phyloP scores from a whole-genome alignment of 139 green algal species.

The Ettlia oleoabundans region DNA sequence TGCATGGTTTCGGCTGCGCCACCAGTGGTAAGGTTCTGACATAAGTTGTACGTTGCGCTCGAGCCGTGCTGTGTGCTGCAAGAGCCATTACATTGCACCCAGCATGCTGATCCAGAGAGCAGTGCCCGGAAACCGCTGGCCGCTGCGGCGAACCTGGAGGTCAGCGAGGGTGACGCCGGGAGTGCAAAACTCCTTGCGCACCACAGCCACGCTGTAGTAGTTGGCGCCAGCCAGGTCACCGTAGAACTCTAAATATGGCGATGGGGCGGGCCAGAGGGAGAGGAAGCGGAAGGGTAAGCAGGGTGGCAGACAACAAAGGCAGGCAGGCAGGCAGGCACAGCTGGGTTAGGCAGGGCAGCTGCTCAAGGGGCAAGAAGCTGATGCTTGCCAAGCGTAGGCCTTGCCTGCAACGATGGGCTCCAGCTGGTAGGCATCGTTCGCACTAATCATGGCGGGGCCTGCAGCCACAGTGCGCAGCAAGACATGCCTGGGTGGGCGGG shows the following conservation, averaged over 20 bases:
- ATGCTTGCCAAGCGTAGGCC: background rate
- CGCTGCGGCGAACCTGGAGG: background rate
- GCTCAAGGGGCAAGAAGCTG: background rate
- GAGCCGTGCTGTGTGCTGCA: background rate
- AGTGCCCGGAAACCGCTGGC: background rate
- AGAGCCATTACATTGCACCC: background rate
- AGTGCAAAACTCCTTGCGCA: constrained; percentile 8
- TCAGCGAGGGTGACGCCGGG: background rate
- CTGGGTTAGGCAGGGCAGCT: too few species aligned
- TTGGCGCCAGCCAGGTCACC: background rate
- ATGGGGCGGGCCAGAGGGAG: background rate
- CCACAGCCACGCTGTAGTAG: constrained; percentile 15
- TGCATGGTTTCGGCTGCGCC: too few species aligned
- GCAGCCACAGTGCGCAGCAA: background rate
- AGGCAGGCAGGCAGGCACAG: background rate
- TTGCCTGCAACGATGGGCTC: background rate
- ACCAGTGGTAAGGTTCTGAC: too few species aligned
- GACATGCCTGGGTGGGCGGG: background rate
- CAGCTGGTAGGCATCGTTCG: background rate
- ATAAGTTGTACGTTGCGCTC: background rate
- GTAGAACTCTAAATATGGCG: background rate
- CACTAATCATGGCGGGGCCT: background rate
- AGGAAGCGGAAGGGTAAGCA: background rate
- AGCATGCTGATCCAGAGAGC: background rate
- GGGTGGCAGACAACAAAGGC: background rate